phyloP scores from a whole-genome alignment of 495 filamentous ascomycete species.

The Neurospora sp. region DNA sequence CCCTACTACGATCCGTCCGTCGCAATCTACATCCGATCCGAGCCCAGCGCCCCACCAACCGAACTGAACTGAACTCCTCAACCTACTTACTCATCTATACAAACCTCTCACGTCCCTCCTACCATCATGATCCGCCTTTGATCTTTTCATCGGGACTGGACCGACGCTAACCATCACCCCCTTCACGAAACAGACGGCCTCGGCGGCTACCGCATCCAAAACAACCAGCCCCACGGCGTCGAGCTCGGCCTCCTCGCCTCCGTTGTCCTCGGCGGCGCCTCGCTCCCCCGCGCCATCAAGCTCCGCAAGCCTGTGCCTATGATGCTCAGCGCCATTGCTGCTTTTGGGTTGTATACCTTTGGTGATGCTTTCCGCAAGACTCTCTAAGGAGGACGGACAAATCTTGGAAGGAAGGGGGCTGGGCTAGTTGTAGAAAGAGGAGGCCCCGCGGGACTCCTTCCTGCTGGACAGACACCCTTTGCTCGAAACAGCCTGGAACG shows the following conservation, averaged over 20 bases:
- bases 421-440: background rate
- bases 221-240: conserved; percentile 56
- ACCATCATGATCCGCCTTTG: background rate
- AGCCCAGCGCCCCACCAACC: background rate
- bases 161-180: background rate
- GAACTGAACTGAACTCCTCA: background rate
- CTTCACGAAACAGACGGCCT: conserved; percentile 40
- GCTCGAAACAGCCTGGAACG: too few relatives aligned
- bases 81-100: background rate
- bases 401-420: background rate
- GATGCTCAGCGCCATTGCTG: conserved; percentile 54
- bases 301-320: conserved; percentile 68
- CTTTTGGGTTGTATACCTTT: conserved; percentile 50
- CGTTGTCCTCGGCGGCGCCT: conserved; percentile 66
- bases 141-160: background rate
- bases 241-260: conserved; percentile 74
- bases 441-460: background rate
- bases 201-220: conserved; percentile 59
- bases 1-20: background rate
- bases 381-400: conserved; percentile 9
- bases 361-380: conserved; percentile 42
- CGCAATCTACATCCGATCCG: background rate
- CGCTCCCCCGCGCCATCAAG: conserved; percentile 74
- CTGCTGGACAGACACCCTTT: too few relatives aligned
- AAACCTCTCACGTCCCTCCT: background rate